Percentiles rank a stretch among this genome's conserved stretches.
Evolutionary conservation across 2,329 filamentous ascomycete species (phyloP).

Genomic region (Stromatinia cepivora): DNA sequence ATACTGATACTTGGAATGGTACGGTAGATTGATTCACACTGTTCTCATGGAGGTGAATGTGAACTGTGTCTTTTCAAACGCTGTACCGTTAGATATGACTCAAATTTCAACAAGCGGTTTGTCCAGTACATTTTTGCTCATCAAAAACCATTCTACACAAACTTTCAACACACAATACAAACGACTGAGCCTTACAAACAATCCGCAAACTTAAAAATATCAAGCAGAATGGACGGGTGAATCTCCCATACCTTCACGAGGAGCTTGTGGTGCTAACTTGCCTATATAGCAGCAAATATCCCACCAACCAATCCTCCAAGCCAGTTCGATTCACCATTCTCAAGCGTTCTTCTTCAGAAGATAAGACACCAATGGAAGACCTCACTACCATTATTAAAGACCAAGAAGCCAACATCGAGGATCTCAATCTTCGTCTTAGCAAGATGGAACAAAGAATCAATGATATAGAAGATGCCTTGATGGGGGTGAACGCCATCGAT

Average conservation of each 20-base stretch:
- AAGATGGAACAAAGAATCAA: background rate
- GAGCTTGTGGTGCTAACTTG: background rate
- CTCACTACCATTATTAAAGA: background rate
- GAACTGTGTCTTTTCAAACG: rapidly evolving
- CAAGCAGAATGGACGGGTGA: background rate
- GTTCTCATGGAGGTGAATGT: background rate
- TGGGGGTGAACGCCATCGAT: background rate
- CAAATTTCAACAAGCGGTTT: too few relatives aligned
- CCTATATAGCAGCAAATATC: background rate
- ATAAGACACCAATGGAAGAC: background rate
- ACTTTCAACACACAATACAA: background rate
- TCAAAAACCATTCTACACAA: background rate
- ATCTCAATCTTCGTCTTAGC: background rate
- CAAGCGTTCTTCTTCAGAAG: background rate
- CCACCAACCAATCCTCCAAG: background rate
- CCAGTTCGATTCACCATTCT: too few relatives aligned
- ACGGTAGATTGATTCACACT: background rate
- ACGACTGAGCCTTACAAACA: too few relatives aligned
- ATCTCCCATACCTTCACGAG: too few relatives aligned
- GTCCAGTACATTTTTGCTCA: too few relatives aligned
- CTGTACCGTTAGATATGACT: background rate
- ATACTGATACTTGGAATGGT: background rate
- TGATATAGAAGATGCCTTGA: background rate
- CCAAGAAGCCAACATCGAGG: background rate
- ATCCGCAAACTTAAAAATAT: background rate